A percentile compares a stretch with the other conserved stretches of the same genome.
Evolutionary conservation across 176 grass and related monocot genomes (phyloP).

Genomic region (Typha latifolia): DNA sequence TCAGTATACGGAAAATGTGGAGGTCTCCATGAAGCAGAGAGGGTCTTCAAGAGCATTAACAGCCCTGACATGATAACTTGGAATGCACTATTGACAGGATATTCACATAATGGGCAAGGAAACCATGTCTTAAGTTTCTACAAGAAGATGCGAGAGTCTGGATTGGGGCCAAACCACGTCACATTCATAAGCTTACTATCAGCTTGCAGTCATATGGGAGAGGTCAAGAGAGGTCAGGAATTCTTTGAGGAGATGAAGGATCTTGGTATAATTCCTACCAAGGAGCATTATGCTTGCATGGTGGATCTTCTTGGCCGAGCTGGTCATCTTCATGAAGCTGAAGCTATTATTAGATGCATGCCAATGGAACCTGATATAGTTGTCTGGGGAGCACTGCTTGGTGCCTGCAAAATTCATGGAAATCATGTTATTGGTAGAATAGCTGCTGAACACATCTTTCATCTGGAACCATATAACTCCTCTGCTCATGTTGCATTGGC

Average conservation of each 20-base stretch:
- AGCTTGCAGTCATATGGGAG: conserved; percentile 19
- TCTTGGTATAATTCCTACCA: conserved; percentile 9
- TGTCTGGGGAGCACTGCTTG: conserved; percentile 20
- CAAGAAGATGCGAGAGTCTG: conserved; percentile 17
- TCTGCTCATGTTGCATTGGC: conserved; percentile 8
- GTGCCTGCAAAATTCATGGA: conserved; percentile 23
- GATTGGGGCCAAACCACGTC: conserved; percentile 12
- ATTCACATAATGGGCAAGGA: conserved; percentile 24
- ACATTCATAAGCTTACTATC: conserved; percentile 24
- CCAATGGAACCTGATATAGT: conserved; percentile 13
- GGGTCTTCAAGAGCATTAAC: conserved; percentile 2
- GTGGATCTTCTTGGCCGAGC: conserved; percentile 27
- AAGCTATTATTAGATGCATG: conserved; percentile 14
- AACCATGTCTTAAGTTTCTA: conserved; percentile 13
- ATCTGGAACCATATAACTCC: conserved; percentile 17
- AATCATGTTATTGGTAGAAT: conserved; percentile 7
- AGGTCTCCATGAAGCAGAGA: conserved; percentile 20
- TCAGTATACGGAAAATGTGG: conserved; percentile 25
- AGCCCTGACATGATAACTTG: conserved; percentile 18
- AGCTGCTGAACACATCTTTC: conserved; percentile 16
- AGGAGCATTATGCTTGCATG: conserved; percentile 21
- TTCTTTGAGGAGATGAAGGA: conserved; percentile 16
- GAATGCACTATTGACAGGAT: conserved; percentile 26
- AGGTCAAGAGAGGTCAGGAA: conserved; percentile 8
- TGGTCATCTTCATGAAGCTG: conserved; percentile 16